These are phyloP conservation scores for Gracilaria vermiculophylla DNA, from an alignment of 23 red algal species.

Conservation along the genomic window DNA sequence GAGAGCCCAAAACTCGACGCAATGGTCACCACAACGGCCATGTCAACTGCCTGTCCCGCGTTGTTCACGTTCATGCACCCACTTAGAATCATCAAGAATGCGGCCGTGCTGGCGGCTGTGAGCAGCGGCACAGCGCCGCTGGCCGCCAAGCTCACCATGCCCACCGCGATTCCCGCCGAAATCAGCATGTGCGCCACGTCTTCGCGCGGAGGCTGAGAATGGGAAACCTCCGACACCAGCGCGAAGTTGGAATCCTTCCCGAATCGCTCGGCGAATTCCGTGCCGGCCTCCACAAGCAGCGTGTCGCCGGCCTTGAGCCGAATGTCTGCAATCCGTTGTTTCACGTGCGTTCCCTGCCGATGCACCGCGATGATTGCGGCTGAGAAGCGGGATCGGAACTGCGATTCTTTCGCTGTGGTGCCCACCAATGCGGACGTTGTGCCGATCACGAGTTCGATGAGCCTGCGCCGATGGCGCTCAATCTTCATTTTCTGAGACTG, in stretches of 20 bases:
- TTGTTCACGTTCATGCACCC: conserved; percentile 54
- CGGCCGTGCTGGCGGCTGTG: conserved; percentile 22
- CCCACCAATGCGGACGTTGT: conserved; percentile 49
- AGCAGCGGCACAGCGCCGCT: conserved; percentile 25
- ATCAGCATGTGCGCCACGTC: conserved; percentile 61
- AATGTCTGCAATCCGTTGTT: conserved; percentile 64
- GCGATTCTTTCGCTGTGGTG: conserved; percentile 42
- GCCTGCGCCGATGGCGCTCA: conserved; percentile 52
- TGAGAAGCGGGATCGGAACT: conserved; percentile 57
- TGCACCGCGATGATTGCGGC: conserved; percentile 82
- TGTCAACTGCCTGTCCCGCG: conserved; percentile 45
- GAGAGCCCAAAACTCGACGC: conserved; percentile 54
- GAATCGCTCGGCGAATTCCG: conserved; percentile 52
- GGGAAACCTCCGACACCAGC: conserved; percentile 49
- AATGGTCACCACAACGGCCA: conserved; percentile 65
- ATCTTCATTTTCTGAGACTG: conserved; percentile 70
- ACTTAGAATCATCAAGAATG: conserved; percentile 59
- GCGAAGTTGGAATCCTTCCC: conserved; percentile 68
- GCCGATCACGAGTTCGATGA: conserved; percentile 69
- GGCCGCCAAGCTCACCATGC: conserved; percentile 44
- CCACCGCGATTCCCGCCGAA: conserved; percentile 35
- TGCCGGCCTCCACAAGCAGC: conserved; percentile 62
- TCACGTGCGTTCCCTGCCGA: conserved; percentile 53
- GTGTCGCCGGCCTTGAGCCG: conserved; percentile 50
- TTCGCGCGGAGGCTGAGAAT: conserved; percentile 50